phyloP scores from a whole-genome alignment of 2,329 filamentous ascomycete genomes.

The Alternaria panax region DNA sequence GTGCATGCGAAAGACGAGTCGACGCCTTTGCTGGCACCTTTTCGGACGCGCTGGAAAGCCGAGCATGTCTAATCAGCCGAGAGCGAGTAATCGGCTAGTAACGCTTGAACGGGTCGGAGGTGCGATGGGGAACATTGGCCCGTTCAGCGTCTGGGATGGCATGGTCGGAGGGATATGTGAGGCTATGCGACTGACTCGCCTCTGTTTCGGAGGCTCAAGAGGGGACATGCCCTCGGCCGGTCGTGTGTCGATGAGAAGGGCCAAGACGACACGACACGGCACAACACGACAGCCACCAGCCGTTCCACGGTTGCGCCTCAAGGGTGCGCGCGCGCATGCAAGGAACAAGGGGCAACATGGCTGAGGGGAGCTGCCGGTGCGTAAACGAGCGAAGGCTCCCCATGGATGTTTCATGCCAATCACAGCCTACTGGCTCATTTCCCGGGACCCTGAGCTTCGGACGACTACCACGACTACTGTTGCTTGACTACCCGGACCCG shows the following conservation, averaged over 20 bases:
- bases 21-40: neutral
- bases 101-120: neutral
- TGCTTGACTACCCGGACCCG: slow-evolving; percentile 15
- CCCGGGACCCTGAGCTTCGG: slow-evolving; percentile 15
- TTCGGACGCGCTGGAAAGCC: neutral
- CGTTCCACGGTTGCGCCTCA: neutral
- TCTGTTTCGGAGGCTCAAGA: neutral
- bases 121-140: neutral
- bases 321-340: slow-evolving; percentile 10
- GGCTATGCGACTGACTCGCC: slow-evolving; percentile 1
- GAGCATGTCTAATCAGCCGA: neutral
- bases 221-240: neutral
- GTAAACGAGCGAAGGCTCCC: slow-evolving; percentile 1
- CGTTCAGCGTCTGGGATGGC: neutral
- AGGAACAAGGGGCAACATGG: slow-evolving; percentile 1
- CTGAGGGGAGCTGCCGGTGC: neutral
- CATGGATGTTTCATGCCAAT: slow-evolving; percentile 4
- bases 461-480: neutral
- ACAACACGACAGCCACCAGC: neutral
- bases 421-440: slow-evolving; percentile 20
- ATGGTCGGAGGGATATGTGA: neutral
- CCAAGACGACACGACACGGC: no score
- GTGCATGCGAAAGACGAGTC: neutral
- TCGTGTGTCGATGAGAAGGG: no score
- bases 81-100: neutral